Base-by-base conservation (phyloP, 2,329 filamentous ascomycete genomes). In the Stachybotrys echinatus region DNA sequence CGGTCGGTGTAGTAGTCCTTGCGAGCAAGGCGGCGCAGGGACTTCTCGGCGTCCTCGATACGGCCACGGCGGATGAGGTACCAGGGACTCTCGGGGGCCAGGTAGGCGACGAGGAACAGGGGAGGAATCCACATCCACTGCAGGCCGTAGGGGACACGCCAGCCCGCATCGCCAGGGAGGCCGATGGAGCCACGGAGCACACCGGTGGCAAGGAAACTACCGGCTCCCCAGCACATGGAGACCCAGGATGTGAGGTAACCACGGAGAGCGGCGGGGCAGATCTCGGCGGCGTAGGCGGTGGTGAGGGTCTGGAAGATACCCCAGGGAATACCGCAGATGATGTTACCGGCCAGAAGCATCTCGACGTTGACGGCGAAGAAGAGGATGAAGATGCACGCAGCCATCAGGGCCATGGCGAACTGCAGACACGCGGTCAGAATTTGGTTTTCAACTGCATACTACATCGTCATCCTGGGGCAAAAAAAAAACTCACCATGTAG, bases 41-140 rank as follows among this genome's bases (percentile, higher is more conserved):
- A 55, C 22, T 59, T 56, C 48, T 64, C 58, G 1, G 69, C 69
- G 17, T 61, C 60, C 2, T 63, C 58, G 20, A 60, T 50, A 20
- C 59, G 56, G 10, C 61, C 63, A 21, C 65, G 60, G 19, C 66
- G 61, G n/a, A 69, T 57, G n/a, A 64, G 65, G 61, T 68, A 74
- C 69, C 72, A 58, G 1, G 74, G 74, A 4, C 66, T 70, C 53
- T 75, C 73, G 1, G 74, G 74, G 4, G 70, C 69, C n/a, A 74
- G 67, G 6, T 17, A 59, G 46, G 61, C 31, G 18, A 62, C 45
- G 4, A 70, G 57, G 2, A 61, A 58, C 1, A 68, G 49, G 8
- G 74, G 53, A 2, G 74, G 61, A 6, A 69, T 64, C 65, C 70
- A 76, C 2, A 66, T 55, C 73, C 74, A 76, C 57, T 75, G 72